A percentile compares a stretch with the other conserved stretches of the same genome.
Evolutionary conservation across 805 yeast species (phyloP).

Genomic region (Candida parachauliodes): DNA sequence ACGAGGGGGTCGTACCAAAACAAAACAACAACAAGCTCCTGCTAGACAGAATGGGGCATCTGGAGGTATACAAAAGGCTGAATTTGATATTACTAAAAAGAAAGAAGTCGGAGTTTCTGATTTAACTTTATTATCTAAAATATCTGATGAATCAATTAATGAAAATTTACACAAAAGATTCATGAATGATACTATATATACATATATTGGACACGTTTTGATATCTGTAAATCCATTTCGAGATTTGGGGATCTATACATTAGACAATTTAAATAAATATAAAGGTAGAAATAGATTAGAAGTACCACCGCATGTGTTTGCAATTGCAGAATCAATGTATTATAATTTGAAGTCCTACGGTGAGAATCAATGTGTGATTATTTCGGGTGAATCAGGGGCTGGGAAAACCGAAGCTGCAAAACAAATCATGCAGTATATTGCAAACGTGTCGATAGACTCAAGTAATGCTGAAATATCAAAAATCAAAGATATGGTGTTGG

Average conservation of each 20-base stretch:
- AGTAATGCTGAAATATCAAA: constrained; percentile 69
- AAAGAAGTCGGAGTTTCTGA: constrained; percentile 99
- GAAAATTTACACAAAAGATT: constrained; percentile 88
- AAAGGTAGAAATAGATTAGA: constrained; percentile 92
- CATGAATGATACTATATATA: constrained; percentile 84
- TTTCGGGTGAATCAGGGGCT: constrained; percentile 97
- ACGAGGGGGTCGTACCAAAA: constrained; percentile 60
- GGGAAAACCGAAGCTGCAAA: constrained; percentile 98
- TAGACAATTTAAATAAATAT: constrained; percentile 67
- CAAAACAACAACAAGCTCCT: constrained; percentile 52
- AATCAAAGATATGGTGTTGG: constrained; percentile 95
- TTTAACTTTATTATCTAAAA: constrained; percentile 80
- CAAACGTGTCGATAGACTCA: constrained; percentile 74
- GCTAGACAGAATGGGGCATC: constrained; percentile 34
- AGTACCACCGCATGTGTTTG: constrained; percentile 97
- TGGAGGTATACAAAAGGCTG: constrained; percentile 70
- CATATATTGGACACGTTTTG: constrained; percentile 90
- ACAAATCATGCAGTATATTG: constrained; percentile 94
- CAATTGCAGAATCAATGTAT: constrained; percentile 96
- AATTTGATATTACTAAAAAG: constrained; percentile 81
- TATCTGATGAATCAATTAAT: constrained; percentile 88
- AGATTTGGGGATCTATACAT: constrained; percentile 93
- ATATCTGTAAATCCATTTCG: constrained; percentile 96
- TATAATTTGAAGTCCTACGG: constrained; percentile 91
- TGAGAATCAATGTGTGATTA: constrained; percentile 95